Conservation (phyloP, 78 protist species). For the Chrysochromulina parva region DNA sequence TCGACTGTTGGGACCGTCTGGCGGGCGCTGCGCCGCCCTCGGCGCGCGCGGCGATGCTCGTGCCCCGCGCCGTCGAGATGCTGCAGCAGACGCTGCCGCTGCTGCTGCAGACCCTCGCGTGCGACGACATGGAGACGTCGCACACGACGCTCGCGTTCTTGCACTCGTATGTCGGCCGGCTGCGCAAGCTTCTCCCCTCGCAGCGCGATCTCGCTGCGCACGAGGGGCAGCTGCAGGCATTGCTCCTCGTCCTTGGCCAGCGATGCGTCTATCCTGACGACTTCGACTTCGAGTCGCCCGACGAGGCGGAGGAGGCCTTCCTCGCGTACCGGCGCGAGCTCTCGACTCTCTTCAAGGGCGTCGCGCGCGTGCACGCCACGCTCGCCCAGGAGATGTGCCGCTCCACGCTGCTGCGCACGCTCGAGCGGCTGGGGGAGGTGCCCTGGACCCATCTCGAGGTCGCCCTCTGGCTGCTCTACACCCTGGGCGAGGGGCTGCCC, state of each 20-base stretch:
- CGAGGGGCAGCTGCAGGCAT: neutral
- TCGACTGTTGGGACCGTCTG: conserved; percentile 14
- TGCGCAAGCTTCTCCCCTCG: neutral
- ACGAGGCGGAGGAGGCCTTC: neutral
- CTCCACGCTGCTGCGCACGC: neutral
- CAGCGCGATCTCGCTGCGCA: neutral
- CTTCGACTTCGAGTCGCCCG: neutral
- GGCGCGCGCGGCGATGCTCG: neutral
- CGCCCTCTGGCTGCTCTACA: neutral
- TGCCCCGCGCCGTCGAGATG: neutral
- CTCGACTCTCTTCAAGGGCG: neutral
- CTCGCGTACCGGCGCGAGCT: neutral
- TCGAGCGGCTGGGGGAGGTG: neutral
- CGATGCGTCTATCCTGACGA: neutral
- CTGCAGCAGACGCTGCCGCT: neutral
- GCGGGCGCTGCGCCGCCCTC: neutral
- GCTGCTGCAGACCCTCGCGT: neutral
- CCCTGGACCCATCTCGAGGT: neutral
- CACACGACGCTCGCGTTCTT: neutral
- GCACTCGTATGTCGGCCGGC: neutral
- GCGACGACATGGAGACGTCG: neutral
- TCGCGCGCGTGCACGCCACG: neutral
- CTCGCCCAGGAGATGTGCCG: neutral
- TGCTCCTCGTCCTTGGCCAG: neutral
- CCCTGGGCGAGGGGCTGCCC: conserved; percentile 11